Percentiles rank a stretch among this genome's conserved stretches.
Conservation (phyloP, 208 protist species). For the Leishmania tropica region DNA sequence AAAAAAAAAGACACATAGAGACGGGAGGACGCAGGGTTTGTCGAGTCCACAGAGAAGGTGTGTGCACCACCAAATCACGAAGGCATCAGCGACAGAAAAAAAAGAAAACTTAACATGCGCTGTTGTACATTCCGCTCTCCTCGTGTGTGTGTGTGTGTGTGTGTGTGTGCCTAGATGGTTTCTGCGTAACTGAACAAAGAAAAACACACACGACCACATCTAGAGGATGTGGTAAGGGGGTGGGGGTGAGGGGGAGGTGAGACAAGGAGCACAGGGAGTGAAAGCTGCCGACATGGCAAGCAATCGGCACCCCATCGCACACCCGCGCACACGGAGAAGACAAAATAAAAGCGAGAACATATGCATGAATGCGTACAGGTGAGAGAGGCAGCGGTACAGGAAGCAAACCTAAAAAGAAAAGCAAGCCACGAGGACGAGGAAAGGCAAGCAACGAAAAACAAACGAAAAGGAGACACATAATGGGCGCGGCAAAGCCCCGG, state of each 20-base stretch:
- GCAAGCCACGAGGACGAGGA: neutral
- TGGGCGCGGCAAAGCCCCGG: neutral
- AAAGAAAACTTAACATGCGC: neutral
- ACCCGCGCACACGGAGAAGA: no score
- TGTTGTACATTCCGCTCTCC: neutral
- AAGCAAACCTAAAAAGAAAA: neutral
- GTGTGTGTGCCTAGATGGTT: neutral
- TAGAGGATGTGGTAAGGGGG: no score
- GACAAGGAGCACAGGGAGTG: neutral
- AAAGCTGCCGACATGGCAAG: no score
- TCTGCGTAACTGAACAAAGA: neutral
- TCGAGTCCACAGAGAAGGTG: no score
- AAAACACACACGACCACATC: neutral
- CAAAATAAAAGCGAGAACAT: no score
- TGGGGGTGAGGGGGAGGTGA: no score
- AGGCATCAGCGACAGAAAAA: neutral
- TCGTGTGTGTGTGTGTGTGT: neutral
- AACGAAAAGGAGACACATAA: neutral
- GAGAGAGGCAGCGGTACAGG: neutral
- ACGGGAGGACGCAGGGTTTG: no score
- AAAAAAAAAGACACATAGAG: no score
- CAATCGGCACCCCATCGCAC: neutral
- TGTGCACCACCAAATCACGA: no score
- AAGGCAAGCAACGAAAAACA: neutral
- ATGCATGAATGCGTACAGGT: neutral